Evolutionary conservation across 257 asterid genomes (phyloP).

Genomic region (Fraxinus pennsylvanica): DNA sequence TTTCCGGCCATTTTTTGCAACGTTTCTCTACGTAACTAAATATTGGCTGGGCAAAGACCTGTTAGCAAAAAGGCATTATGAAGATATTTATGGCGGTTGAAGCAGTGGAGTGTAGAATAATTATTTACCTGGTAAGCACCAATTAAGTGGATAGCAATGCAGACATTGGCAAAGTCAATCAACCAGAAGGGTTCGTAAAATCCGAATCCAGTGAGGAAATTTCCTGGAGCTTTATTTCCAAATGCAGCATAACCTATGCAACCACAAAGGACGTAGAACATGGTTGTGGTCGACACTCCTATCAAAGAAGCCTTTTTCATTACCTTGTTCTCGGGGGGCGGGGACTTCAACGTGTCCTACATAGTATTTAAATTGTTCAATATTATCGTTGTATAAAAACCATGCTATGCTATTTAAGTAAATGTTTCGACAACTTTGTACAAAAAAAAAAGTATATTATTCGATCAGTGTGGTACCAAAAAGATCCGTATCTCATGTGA

Average conservation of each 20-base stretch:
- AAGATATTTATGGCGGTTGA: background rate
- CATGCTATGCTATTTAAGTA: no score
- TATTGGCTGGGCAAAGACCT: conserved; percentile 62
- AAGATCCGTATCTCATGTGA: no score
- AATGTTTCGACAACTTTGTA: no score
- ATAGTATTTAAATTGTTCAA: no score
- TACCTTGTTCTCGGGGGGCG: conserved; percentile 51
- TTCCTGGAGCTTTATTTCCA: conserved; percentile 60
- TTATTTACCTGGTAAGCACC: conserved; percentile 63
- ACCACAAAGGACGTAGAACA: conserved; percentile 59
- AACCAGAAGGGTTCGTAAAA: conserved; percentile 66
- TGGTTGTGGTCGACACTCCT: conserved; percentile 48
- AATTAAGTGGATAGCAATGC: conserved; percentile 59
- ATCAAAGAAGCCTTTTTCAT: conserved; percentile 53
- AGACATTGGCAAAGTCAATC: conserved; percentile 55
- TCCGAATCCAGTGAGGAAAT: conserved; percentile 65
- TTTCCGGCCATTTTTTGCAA: conserved; percentile 45
- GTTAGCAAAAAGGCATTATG: background rate
- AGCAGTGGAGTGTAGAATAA: background rate
- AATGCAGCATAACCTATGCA: conserved; percentile 58
- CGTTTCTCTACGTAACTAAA: conserved; percentile 48
- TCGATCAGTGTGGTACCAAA: no score
- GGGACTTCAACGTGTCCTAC: conserved; percentile 49
- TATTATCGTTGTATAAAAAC: no score
- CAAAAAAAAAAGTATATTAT: no score